Conservation (phyloP, 768 basidiomycete species). For the Tylopilus felleus region DNA sequence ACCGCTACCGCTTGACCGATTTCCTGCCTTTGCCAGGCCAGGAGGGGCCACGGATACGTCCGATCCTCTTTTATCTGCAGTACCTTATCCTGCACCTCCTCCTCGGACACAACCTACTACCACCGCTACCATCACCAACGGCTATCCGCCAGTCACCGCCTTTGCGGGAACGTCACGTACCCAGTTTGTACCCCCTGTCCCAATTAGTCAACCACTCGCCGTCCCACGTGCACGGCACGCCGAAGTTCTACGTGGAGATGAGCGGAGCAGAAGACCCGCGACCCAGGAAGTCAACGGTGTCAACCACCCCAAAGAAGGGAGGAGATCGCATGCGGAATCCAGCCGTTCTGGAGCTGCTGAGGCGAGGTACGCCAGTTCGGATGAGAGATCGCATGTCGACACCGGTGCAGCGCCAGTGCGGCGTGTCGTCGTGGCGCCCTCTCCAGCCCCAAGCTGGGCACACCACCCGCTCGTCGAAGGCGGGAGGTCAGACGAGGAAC, state of each 20-base stretch:
- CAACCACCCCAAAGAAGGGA: slow-evolving; percentile 13
- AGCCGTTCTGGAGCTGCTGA: slow-evolving; percentile 7
- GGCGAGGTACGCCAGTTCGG: slow-evolving; percentile 4
- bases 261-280: slow-evolving; percentile 16
- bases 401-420: slow-evolving; percentile 32
- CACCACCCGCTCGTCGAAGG: slow-evolving; percentile 29
- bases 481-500: slow-evolving; percentile 30
- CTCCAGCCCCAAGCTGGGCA: slow-evolving; percentile 31
- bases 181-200: slow-evolving; percentile 12
- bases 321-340: slow-evolving; percentile 11
- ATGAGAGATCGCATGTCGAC: slow-evolving; percentile 30
- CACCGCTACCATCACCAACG: slow-evolving; percentile 7
- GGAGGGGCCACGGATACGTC: slow-evolving; percentile 19
- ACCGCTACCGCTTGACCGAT: slow-evolving; percentile 44
- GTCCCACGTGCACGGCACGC: slow-evolving; percentile 21
- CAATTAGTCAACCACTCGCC: slow-evolving; percentile 15
- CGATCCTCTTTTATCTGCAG: slow-evolving; percentile 20
- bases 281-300: slow-evolving; percentile 14
- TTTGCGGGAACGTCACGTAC: slow-evolving; percentile 13
- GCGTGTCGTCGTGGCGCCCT: slow-evolving; percentile 26
- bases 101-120: slow-evolving; percentile 16
- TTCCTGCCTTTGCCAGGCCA: slow-evolving; percentile 40
- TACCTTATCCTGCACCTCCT: slow-evolving; percentile 29
- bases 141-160: slow-evolving; percentile 9
- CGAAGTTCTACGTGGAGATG: slow-evolving; percentile 22